These are phyloP conservation scores for Phytophthora quininea DNA, from an alignment of 352 stramenopile species.

Conservation along the genomic window DNA sequence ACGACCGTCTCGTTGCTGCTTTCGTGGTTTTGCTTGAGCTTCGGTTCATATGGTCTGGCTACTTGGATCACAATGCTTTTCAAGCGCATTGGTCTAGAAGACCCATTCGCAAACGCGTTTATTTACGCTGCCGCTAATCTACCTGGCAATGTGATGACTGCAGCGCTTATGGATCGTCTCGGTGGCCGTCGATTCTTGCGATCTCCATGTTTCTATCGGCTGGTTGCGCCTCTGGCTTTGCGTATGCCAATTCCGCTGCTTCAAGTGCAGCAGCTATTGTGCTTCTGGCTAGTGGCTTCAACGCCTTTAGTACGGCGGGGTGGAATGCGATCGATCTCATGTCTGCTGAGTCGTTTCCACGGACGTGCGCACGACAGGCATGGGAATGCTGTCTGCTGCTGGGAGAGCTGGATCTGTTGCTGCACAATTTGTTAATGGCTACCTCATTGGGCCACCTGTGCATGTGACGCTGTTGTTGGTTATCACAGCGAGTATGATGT, in stretches of 20 bases:
- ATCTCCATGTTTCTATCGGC: slow-evolving; percentile 79
- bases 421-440: slow-evolving; percentile 92
- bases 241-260: slow-evolving; percentile 56
- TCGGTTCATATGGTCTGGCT: slow-evolving; percentile 90
- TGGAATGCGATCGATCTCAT: slow-evolving; percentile 94
- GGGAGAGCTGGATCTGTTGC: slow-evolving; percentile 88
- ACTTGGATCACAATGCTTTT: slow-evolving; percentile 96
- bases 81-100: slow-evolving; percentile 86
- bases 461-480: slow-evolving; percentile 79
- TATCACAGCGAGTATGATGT: slow-evolving; percentile 82
- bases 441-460: slow-evolving; percentile 72
- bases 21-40: slow-evolving; percentile 81
- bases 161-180: slow-evolving; percentile 69
- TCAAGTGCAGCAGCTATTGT: slow-evolving; percentile 69
- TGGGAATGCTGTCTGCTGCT: slow-evolving; percentile 85
- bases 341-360: slow-evolving; percentile 93
- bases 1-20: slow-evolving; percentile 71
- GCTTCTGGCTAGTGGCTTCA: slow-evolving; percentile 86
- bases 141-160: slow-evolving; percentile 89
- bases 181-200: slow-evolving; percentile 73
- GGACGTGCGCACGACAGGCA: slow-evolving; percentile 87
- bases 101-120: slow-evolving; percentile 92
- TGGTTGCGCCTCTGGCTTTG: slow-evolving; percentile 71
- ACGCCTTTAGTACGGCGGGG: slow-evolving; percentile 89
- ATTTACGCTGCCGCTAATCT: slow-evolving; percentile 92